Evolutionary conservation across 192 early-diverging fungal genomes (phyloP).

Genomic region (Helicostylum pulchrum): DNA sequence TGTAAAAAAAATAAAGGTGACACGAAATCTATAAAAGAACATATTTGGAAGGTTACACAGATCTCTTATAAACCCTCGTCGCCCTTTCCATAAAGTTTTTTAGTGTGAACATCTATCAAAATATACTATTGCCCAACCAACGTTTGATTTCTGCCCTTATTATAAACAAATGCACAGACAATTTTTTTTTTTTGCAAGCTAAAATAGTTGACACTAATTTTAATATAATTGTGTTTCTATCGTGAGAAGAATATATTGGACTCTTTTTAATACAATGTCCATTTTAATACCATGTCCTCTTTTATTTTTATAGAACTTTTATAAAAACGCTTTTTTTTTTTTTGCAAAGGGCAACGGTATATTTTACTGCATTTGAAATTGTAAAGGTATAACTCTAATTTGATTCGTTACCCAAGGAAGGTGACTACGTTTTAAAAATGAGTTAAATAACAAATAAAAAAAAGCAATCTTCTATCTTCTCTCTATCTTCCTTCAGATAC

Average conservation of each 20-base stretch:
- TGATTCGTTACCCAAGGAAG: background rate
- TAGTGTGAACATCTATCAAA: too few relatives aligned
- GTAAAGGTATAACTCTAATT: constrained; percentile 12
- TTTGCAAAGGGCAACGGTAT: constrained; percentile 3
- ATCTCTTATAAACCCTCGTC: too few relatives aligned
- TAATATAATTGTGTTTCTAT: too few relatives aligned
- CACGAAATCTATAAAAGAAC: background rate
- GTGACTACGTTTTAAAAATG: constrained; percentile 7
- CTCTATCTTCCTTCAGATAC: background rate
- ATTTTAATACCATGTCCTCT: background rate
- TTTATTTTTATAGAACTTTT: background rate
- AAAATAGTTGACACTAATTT: too few relatives aligned
- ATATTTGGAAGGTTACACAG: too few relatives aligned
- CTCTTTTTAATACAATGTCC: background rate
- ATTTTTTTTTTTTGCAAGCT: background rate
- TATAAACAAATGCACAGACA: too few relatives aligned
- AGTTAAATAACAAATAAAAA: background rate
- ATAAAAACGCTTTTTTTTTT: background rate
- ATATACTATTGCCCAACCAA: too few relatives aligned
- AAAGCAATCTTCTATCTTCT: background rate
- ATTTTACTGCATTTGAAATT: constrained; percentile 14
- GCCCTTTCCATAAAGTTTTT: too few relatives aligned
- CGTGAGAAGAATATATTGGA: background rate
- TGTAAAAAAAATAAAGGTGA: background rate
- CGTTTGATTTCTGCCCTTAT: too few relatives aligned